Base-by-base conservation (phyloP, 129 eudicot species). In the Escallonia rubra region DNA sequence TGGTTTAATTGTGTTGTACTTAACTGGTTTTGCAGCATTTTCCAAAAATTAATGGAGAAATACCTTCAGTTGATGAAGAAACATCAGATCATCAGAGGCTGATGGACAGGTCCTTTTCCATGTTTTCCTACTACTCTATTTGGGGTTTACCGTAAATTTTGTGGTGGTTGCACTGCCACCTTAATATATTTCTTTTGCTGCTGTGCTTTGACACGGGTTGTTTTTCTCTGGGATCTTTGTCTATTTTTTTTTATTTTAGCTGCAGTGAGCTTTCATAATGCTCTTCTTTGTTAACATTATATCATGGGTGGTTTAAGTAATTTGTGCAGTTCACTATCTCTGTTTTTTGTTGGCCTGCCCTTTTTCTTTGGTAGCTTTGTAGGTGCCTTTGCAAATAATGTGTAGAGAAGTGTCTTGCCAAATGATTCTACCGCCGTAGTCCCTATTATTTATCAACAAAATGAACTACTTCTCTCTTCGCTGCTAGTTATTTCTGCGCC, bases 41-140 rank as follows among this genome's bases (percentile, higher is more conserved):
- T 63, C 96, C 96, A 56, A 90, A 84, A 78, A 78, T 86, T 56
- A 90, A 90, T 77, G 94, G 96, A 73, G 88, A 81, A 56, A 68
- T 90, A 68, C 96, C 96, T 23, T 67, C 96, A 40, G 84, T 70
- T 12, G 85, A 90, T 70, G 97, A 78, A 72, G 81, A 83, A 67
- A 81, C 70, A 10, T 83, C 97, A 6, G 97, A 90, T 81, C 97
- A 90, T 75, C 83, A 84, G 73, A 83, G 97, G 71, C 79, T 86
- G 61, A 77, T 86, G 74, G 78, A 71, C 64, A 86, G 93, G 93
- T 86, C 3, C 8, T 48, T 15, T 53, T 11, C 23, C 52, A 45
- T 4, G 46, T 23, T n/a, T 51, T 9, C 10, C 15, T n/a, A 42
- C 43, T 57, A 1, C 14, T 11, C 65, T 63, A 61, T 49, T 9